Evolutionary conservation across 768 basidiomycete species (phyloP), one percentile per base, ranked within the genome.

Genomic region (Gymnopilus junonius): DNA sequence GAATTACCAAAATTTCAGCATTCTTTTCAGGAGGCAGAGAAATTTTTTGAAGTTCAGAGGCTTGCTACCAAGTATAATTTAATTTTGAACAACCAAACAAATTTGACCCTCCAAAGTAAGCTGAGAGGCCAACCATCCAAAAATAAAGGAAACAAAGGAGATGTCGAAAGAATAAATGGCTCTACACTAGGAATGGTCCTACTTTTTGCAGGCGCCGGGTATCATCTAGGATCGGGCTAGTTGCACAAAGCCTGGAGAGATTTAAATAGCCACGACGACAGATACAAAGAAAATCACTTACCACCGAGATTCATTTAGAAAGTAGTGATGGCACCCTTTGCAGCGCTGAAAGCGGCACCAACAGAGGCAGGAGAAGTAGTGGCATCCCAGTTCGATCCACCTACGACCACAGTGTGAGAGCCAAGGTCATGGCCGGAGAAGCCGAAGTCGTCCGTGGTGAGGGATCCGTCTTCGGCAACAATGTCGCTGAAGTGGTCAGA

Each of bases 381-480:
- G 37, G 63, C 63, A 46, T 70, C 64, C 81, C 82, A 83, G 77
- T 83, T 82, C 65, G 70, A 65, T 58, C 79, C 80, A n/a, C 59
- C 59, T 25, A 75, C 68, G 43, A 78, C 64, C 32, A 81, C 74
- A 32, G 71, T 76, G 65, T 75, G 70, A 27, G 60, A 65, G 20
- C 82, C 81, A 39, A 81, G 67, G 61, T 80, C 77, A 54, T 62
- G 66, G 39, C 81, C 80, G 21, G 62, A 65, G 77, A 83, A 83
- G 48, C 76, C 75, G 58, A 80, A 75, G 68, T 80, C 74, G 60
- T 74, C 63, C n/a, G 65, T 69, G 64, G 65, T 77, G 67, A 82
- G 66, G 7, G 75, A 74, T 23, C 76, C 77, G 57, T 82, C 80
- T 21, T 59, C 70, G 64, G 65, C 75, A 48, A 65, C 78, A 58